These are phyloP conservation scores for Aspergillus carbonarius DNA, from an alignment of 2,329 filamentous ascomycete genomes.

Conservation along the genomic window DNA sequence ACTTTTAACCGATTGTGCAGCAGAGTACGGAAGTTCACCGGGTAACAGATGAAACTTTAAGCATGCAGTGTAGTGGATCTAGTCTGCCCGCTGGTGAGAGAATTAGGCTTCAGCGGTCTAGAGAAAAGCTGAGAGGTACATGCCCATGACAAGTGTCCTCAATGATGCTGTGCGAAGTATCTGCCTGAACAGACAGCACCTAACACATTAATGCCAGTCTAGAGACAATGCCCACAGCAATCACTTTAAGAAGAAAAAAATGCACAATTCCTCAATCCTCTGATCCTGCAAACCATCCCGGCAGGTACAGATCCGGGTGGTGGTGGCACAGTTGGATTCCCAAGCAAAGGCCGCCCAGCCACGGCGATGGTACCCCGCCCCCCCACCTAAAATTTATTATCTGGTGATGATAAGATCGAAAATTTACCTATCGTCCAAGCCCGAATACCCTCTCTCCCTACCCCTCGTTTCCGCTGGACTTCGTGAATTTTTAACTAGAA, in stretches of 20 bases:
- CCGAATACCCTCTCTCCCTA: conserved; percentile 1
- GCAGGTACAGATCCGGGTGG: conserved; percentile 3
- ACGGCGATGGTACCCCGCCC: conserved; percentile 28
- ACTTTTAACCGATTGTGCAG: background rate
- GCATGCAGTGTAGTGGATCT: background rate
- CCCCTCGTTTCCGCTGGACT: background rate
- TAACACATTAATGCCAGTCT: too few species aligned
- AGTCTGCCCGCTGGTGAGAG: background rate
- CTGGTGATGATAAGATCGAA: conserved; percentile 35
- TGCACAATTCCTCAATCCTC: too few species aligned
- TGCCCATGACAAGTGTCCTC: too few species aligned
- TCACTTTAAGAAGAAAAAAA: too few species aligned
- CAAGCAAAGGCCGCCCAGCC: conserved; percentile 18
- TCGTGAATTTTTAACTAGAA: background rate
- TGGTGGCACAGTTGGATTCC: conserved; percentile 8
- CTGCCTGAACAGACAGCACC: background rate
- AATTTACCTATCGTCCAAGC: conserved; percentile 18
- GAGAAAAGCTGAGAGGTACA: background rate
- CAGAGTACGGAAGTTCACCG: background rate
- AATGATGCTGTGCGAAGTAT: background rate
- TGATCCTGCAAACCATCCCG: background rate
- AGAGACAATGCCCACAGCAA: too few species aligned
- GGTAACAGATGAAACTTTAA: background rate
- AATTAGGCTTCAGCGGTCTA: background rate
- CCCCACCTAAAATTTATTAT: conserved; percentile 41